Base-by-base conservation (phyloP, 805 yeast species). In the Kazachstania viticola region DNA sequence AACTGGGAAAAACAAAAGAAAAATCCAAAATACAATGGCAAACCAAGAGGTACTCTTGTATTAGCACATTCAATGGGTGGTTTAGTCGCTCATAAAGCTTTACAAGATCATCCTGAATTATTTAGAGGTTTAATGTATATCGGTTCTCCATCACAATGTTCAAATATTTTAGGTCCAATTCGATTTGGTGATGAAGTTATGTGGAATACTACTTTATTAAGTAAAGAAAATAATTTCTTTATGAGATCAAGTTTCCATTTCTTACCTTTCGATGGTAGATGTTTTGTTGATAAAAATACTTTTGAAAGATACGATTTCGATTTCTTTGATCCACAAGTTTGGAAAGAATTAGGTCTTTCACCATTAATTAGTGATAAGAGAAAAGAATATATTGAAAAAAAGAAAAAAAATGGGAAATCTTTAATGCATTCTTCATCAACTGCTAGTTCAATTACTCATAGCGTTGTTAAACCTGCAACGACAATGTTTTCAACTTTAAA, bases 51-150 rank as follows among this genome's bases (percentile, higher is more conserved):
- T 9, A 67, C 76, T 0, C 58, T 78, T 17, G 73, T 87, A 1
- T 72, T 87, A 32, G 91, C 91, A 0, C 96, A 87, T 53, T 84
- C 95, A 0, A 85, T 87, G 95, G 96, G 96, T 32, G 96, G 96
- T 0, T 50, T 87, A 21, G 68, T 87, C 5, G 74, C 94, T 0
- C 95, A 84, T 49, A 76, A 79, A 34, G 83, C 79, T 0, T 61
- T 87, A 65, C 79, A 78, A 33, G 60, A 61, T 31, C 68, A 73
- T 36, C 85, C 94, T 0, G 58, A 68, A 11, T 53, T 84, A 27
- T 69, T 87, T 45, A 64, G 87, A 38, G 88, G 91, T 1, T 43
- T 87, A 1, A 55, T 87, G 2, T 87, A 84, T 47, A 88, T 73
- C 11, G 96, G 95, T 1, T 68, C 75, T 0, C 96, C 96, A 3